Evolutionary conservation across 257 asterid genomes (phyloP).

Genomic region (Solanum dulcamara): DNA sequence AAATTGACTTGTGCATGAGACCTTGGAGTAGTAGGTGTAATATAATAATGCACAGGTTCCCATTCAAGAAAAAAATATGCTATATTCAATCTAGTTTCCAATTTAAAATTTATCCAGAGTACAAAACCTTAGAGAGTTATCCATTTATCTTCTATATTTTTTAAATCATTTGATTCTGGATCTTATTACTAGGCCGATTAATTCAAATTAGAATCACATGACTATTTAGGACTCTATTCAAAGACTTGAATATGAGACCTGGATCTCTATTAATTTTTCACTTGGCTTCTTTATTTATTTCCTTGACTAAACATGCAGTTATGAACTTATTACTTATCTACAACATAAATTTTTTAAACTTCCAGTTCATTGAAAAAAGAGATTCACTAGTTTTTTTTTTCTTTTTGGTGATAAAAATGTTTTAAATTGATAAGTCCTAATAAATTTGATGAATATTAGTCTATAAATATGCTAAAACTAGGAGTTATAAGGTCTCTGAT

Average conservation of each 20-base stretch:
- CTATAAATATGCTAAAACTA: not conserved
- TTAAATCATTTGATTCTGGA: not conserved
- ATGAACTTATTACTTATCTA: not conserved
- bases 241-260: not conserved
- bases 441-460: not conserved
- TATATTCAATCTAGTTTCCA: not conserved
- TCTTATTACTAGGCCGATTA: not conserved
- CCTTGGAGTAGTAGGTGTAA: not conserved
- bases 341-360: not conserved
- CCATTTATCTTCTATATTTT: too few relatives aligned
- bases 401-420: not conserved
- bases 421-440: not conserved
- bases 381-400: too few relatives aligned
- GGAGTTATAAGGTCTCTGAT: not conserved
- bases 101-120: not conserved
- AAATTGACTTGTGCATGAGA: not conserved
- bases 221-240: not conserved
- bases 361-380: not conserved
- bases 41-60: not conserved
- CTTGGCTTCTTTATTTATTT: not conserved
- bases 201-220: not conserved
- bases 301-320: not conserved
- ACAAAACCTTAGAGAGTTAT: not conserved
- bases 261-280: not conserved
- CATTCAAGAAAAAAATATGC: not conserved